Conservation (phyloP, 495 filamentous ascomycete species). For the Daldinia bambusicola region DNA sequence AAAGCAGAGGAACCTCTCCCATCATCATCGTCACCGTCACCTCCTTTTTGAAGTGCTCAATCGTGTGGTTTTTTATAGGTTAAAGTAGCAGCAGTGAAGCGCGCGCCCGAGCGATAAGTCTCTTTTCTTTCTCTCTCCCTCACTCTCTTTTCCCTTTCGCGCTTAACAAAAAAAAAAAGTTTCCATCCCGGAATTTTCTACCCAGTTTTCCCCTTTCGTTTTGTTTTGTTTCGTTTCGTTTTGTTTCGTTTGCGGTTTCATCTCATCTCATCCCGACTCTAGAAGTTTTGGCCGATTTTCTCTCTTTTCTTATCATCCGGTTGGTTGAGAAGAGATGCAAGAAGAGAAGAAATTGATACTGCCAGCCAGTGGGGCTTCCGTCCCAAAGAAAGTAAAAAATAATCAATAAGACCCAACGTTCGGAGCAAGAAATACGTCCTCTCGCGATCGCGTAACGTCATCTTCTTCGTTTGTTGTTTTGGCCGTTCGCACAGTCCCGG, state of each 20-base stretch:
- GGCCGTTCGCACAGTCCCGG: constrained; percentile 27
- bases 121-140: constrained; percentile 27
- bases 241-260: neutral
- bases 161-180: neutral
- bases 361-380: constrained; percentile 25
- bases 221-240: too few species aligned
- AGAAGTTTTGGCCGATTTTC: constrained; percentile 31
- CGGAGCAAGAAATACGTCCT: neutral
- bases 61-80: neutral
- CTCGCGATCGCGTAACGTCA: constrained; percentile 15
- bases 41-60: neutral
- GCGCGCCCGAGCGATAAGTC: constrained; percentile 27
- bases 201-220: constrained; percentile 21
- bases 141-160: constrained; percentile 22
- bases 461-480: constrained; percentile 4
- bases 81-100: constrained; percentile 7
- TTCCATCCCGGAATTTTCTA: constrained; percentile 28
- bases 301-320: constrained; percentile 37
- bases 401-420: constrained; percentile 5
- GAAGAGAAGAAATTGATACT: neutral
- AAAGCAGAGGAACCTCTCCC: constrained; percentile 21
- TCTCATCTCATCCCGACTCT: constrained; percentile 32
- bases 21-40: neutral
- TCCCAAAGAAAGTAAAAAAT: constrained; percentile 9
- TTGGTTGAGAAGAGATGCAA: constrained; percentile 3